Percentiles rank a stretch among this genome's conserved stretches.
Evolutionary conservation across 2,329 filamentous ascomycete genomes (phyloP).

Genomic region (Colletotrichum liriopes): DNA sequence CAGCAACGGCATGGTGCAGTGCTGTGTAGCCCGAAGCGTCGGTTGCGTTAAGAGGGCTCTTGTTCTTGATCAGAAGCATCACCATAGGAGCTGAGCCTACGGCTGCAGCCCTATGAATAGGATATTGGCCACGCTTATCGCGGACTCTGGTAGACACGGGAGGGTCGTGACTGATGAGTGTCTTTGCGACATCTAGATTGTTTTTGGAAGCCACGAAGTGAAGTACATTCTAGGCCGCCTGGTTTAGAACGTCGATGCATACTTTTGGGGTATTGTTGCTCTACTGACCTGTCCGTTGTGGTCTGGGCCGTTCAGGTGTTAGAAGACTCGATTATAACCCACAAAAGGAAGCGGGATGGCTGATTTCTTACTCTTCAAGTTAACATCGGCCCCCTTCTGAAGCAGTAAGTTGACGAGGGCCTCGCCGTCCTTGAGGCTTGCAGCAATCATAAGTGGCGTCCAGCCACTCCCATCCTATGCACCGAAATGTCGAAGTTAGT

Average conservation of each 20-base stretch:
- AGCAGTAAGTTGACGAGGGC: constrained; percentile 78
- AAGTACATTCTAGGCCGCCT: constrained; percentile 77
- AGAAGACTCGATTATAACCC: neutral
- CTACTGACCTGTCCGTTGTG: constrained; percentile 73
- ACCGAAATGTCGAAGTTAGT: neutral
- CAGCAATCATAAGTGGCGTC: constrained; percentile 89
- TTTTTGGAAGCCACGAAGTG: constrained; percentile 94
- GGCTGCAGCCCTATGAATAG: constrained; percentile 92
- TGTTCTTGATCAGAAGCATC: constrained; percentile 81
- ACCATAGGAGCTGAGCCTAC: constrained; percentile 92
- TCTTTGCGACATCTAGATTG: constrained; percentile 85
- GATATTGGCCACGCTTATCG: constrained; percentile 89
- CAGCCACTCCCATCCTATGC: constrained; percentile 81
- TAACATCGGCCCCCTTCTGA: constrained; percentile 78
- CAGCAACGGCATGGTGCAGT: constrained; percentile 88
- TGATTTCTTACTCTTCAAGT: constrained; percentile 75
- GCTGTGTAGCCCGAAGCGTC: constrained; percentile 90
- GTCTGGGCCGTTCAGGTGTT: constrained; percentile 59
- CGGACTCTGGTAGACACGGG: constrained; percentile 83
- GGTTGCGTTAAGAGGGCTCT: constrained; percentile 86
- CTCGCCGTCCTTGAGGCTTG: constrained; percentile 81
- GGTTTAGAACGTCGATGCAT: neutral
- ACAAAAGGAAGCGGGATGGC: neutral
- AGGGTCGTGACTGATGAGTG: constrained; percentile 79
- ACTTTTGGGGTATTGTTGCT: neutral